These are phyloP conservation scores for Fusarium buxicola DNA, from an alignment of 2,329 filamentous ascomycete genomes.

Conservation along the genomic window DNA sequence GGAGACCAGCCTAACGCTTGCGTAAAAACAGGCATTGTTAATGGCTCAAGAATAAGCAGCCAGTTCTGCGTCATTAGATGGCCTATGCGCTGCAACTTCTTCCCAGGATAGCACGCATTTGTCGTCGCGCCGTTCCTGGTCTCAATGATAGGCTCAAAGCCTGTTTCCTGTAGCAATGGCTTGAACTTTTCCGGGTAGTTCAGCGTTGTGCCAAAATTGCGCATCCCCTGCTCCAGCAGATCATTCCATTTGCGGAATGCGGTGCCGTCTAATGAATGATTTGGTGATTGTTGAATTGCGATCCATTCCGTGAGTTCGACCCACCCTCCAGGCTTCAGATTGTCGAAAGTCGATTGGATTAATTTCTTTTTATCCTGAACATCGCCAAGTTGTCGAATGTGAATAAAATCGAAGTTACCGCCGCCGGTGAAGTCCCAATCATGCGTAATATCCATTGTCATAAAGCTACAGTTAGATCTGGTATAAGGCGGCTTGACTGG, in stretches of 20 bases:
- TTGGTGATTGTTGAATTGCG: conserved; percentile 37
- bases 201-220: conserved; percentile 30
- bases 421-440: conserved; percentile 34
- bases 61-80: conserved; percentile 42
- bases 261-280: conserved; percentile 38
- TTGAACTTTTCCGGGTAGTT: conserved; percentile 33
- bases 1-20: conserved; percentile 36
- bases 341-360: conserved; percentile 31
- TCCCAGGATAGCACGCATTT: conserved; percentile 43
- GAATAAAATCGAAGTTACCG: conserved; percentile 36
- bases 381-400: conserved; percentile 36
- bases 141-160: conserved; percentile 38
- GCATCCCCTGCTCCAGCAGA: conserved; percentile 36
- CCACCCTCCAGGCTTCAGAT: conserved; percentile 41
- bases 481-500: conserved; percentile 30
- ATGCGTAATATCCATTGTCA: conserved; percentile 33
- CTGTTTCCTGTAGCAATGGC: conserved; percentile 25
- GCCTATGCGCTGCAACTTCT: conserved; percentile 39
- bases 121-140: conserved; percentile 40
- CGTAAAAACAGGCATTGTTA: conserved; percentile 39
- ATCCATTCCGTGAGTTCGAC: conserved; percentile 44
- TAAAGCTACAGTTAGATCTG: conserved; percentile 35
- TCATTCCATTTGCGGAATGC: conserved; percentile 39
- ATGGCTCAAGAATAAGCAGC: conserved; percentile 37
- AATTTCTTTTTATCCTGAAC: conserved; percentile 30